Base-by-base conservation (phyloP, 169 alveolate species). In the Plasmodium malariae region DNA sequence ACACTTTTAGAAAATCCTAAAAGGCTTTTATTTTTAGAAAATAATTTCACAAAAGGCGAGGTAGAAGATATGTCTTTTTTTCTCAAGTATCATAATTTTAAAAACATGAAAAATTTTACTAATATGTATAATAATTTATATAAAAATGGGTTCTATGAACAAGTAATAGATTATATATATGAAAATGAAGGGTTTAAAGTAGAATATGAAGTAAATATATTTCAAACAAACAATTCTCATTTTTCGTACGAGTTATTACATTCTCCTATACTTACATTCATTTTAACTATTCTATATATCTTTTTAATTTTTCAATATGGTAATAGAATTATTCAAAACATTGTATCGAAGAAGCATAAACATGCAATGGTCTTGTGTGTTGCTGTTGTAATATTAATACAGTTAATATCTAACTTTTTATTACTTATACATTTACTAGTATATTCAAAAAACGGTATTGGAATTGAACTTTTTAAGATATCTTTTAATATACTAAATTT, bases 91-190 rank as follows among this genome's bases (percentile, higher is more conserved):
- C 49, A 78, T 37, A 28, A 78, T 55, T 78, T 78, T 78, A 63
- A 78, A 30, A 78, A 78, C 26, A 78, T 78, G 89, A 78, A 62
- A 40, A 62, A 37, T 78, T 78, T 78, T 78, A 78, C 65, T 26
- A 62, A 78, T 68, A 63, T 78, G 89, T 78, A 78, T 69, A 78
- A 78, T 55, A 78, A 62, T 78, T 78, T 78, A 68, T 78, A 78
- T 63, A 78, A 78, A 62, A 78, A 62, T 62, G 89, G 89, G 11
- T 43, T 62, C 37, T 78, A 78, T 57, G 89, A 78, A 49, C 59
- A 78, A n/a, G 76, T 78, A 6, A 28, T 78, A 43, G 89, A 78
- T 78, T 63, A 78, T 54, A 78, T 78, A 78, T 78, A 78, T 55
- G 78, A 78, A 63, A 78, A 78, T 34, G 78, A 78, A 28, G 89